A percentile compares a stretch with the other conserved stretches of the same genome.
Evolutionary conservation across 805 yeast genomes (phyloP).

Genomic region (Candida mattraensis): DNA sequence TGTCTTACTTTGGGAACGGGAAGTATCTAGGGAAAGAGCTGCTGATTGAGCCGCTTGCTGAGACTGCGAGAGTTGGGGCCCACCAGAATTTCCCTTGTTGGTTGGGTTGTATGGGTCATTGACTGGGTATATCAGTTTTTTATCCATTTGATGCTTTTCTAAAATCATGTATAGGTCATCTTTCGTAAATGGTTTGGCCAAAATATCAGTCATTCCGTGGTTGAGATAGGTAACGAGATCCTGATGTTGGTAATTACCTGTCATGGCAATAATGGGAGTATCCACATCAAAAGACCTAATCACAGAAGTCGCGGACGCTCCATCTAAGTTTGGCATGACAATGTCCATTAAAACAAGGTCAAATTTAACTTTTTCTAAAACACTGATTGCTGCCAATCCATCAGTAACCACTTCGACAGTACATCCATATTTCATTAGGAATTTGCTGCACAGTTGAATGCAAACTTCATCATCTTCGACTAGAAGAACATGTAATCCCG

Average conservation of each 20-base stretch:
- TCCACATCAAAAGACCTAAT: slow-evolving; percentile 79
- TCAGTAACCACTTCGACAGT: slow-evolving; percentile 90
- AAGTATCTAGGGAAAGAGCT: slow-evolving; percentile 2
- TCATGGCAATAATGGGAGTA: slow-evolving; percentile 93
- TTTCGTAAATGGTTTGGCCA: slow-evolving; percentile 92
- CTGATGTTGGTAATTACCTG: slow-evolving; percentile 82
- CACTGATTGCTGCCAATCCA: slow-evolving; percentile 84
- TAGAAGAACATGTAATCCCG: slow-evolving; percentile 62
- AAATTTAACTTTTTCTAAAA: slow-evolving; percentile 66
- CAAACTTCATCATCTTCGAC: slow-evolving; percentile 85
- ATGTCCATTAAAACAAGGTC: slow-evolving; percentile 85
- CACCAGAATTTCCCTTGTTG: slow-evolving; percentile 8
- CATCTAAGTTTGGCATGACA: slow-evolving; percentile 85
- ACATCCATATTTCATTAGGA: slow-evolving; percentile 85
- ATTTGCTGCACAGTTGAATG: slow-evolving; percentile 78
- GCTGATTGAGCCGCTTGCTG: slow-evolving; percentile 3
- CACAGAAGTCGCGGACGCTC: slow-evolving; percentile 88
- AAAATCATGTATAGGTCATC: slow-evolving; percentile 78
- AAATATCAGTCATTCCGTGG: slow-evolving; percentile 89
- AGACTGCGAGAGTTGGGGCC: slow-evolving; percentile 2
- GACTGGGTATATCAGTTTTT: slow-evolving; percentile 26
- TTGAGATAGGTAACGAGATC: slow-evolving; percentile 78
- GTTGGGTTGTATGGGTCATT: slow-evolving; percentile 23
- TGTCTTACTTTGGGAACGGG: slow-evolving; percentile 1
- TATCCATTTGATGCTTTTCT: slow-evolving; percentile 64